Evolutionary conservation across 2,329 filamentous ascomycete species (phyloP).

Genomic region (Didymella keratinophila): DNA sequence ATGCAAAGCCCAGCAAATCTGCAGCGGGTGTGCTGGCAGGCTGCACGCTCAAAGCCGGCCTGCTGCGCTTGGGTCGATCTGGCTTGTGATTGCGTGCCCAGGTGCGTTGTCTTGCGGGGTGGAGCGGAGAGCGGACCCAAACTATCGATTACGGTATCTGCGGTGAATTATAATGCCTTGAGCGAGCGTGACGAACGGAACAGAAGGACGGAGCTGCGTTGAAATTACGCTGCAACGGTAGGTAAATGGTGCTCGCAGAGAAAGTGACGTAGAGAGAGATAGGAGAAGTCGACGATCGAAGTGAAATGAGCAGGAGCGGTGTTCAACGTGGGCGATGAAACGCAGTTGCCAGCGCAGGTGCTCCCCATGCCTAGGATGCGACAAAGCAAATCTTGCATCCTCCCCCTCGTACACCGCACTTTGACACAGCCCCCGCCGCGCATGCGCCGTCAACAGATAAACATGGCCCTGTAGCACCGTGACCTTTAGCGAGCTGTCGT

Average conservation of each 20-base stretch:
- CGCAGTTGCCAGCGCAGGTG: slow-evolving; percentile 26
- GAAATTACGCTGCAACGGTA: background rate
- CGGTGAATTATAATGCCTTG: slow-evolving; percentile 14
- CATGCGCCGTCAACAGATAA: slow-evolving; percentile 9
- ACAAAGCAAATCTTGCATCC: slow-evolving; percentile 32
- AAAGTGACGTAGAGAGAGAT: slow-evolving; percentile 15
- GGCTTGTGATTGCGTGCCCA: slow-evolving; percentile 35
- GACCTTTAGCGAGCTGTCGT: background rate
- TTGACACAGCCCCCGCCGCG: slow-evolving; percentile 17
- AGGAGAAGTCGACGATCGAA: slow-evolving; percentile 18
- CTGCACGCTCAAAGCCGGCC: slow-evolving; percentile 25
- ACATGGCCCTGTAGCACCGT: slow-evolving; percentile 4
- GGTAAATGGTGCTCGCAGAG: slow-evolving; percentile 1
- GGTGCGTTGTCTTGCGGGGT: slow-evolving; percentile 27
- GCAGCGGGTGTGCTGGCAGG: slow-evolving; percentile 33
- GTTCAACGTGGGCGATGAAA: slow-evolving; percentile 23
- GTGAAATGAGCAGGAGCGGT: slow-evolving; percentile 31
- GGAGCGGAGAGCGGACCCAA: slow-evolving; percentile 24
- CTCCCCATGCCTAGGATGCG: slow-evolving; percentile 29
- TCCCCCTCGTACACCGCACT: slow-evolving; percentile 16
- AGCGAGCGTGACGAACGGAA: background rate
- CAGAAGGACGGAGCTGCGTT: background rate
- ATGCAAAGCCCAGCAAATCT: slow-evolving; percentile 24
- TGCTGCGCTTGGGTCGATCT: slow-evolving; percentile 29
- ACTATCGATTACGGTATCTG: slow-evolving; percentile 34